These are phyloP conservation scores for Fomitopsis serialis DNA, from an alignment of 768 basidiomycete genomes.

Conservation along the genomic window DNA sequence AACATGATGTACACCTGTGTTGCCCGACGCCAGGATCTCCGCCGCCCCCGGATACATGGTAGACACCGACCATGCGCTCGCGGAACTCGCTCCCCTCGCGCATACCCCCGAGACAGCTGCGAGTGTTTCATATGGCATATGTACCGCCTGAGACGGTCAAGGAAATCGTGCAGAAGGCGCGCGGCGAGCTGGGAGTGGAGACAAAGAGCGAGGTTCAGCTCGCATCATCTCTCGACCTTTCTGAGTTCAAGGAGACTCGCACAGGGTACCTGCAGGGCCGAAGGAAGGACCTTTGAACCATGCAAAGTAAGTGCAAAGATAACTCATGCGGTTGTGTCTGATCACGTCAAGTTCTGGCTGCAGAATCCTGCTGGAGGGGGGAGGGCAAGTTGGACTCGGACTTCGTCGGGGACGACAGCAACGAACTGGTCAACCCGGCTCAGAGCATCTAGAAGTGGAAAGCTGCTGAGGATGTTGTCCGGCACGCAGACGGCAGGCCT, in stretches of 20 bases:
- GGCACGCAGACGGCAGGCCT: background rate
- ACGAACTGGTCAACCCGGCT: constrained; percentile 21
- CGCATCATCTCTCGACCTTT: constrained; percentile 4
- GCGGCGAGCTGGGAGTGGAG: background rate
- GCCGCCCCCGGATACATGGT: constrained; percentile 9
- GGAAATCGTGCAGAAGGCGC: constrained; percentile 4
- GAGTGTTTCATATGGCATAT: constrained; percentile 14
- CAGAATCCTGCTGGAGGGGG: constrained; percentile 12
- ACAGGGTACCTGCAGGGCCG: background rate
- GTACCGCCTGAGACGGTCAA: constrained; percentile 12
- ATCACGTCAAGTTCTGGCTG: too few species aligned
- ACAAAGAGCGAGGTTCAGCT: constrained; percentile 9
- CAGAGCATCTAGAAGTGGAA: constrained; percentile 20
- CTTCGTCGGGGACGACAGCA: constrained; percentile 11
- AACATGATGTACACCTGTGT: constrained; percentile 12
- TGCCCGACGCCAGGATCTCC: constrained; percentile 6
- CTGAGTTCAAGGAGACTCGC: constrained; percentile 4
- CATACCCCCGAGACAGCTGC: constrained; percentile 6
- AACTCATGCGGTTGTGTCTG: too few species aligned
- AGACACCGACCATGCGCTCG: constrained; percentile 16
- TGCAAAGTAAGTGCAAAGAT: background rate
- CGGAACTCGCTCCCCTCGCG: constrained; percentile 14
- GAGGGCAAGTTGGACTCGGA: constrained; percentile 17
- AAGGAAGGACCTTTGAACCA: background rate
- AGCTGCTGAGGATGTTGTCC: constrained; percentile 12